Conservation (phyloP, 2,329 filamentous ascomycete genomes). For the Ophiosphaerella korrae region DNA sequence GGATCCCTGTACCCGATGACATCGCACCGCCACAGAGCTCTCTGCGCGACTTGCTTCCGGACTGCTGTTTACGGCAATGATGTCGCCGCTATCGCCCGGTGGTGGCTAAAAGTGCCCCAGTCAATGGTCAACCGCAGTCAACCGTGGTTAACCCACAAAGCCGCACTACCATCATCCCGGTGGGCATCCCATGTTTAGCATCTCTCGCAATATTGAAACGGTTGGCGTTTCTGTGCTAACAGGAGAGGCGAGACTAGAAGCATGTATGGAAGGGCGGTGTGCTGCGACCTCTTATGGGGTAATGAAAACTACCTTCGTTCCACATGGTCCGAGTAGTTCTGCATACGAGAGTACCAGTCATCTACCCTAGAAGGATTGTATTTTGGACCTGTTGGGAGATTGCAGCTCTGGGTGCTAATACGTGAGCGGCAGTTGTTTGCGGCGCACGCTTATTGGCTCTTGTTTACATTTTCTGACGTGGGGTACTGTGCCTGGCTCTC, state of each 20-base stretch:
- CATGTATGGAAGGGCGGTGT: slow-evolving; percentile 3
- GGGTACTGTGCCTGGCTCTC: no score
- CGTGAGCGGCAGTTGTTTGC: slow-evolving; percentile 1
- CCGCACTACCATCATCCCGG: not conserved
- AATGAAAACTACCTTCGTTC: slow-evolving; percentile 4
- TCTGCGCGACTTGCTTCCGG: slow-evolving; percentile 6
- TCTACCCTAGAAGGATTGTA: no score
- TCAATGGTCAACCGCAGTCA: not conserved
- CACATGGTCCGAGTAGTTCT: not conserved
- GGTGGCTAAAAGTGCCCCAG: not conserved
- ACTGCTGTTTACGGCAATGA: slow-evolving; percentile 7
- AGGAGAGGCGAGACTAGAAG: not conserved
- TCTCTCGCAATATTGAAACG: not conserved
- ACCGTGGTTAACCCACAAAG: not conserved
- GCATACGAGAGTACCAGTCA: not conserved
- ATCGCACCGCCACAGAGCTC: slow-evolving; percentile 7
- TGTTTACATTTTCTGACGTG: no score
- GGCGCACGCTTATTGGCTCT: slow-evolving; percentile 4
- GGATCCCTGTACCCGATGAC: no score
- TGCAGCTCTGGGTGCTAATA: not conserved
- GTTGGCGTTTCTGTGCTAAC: not conserved
- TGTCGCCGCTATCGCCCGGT: not conserved
- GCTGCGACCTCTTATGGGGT: not conserved
- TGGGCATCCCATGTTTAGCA: not conserved
- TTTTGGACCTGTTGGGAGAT: slow-evolving; percentile 4